Evolutionary conservation across 1,284 basidiomycete species (phyloP).

Genomic region (Moesziomyces sp.): DNA sequence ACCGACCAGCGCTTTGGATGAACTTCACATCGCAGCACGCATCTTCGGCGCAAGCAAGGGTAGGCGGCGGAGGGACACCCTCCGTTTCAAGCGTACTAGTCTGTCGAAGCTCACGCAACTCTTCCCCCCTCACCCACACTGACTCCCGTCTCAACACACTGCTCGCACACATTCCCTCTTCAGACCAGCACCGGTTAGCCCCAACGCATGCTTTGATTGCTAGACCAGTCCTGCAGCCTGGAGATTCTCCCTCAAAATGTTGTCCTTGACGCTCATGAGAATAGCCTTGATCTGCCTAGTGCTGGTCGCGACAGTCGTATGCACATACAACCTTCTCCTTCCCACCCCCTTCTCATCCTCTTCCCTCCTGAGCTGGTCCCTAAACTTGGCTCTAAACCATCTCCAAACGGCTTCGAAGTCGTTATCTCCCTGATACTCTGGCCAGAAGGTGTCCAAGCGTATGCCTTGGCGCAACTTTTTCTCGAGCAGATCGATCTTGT

Average conservation of each 20-base stretch:
- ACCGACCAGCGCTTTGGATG: too few species aligned
- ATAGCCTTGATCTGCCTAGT: slow-evolving; percentile 53
- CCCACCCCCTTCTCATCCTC: slow-evolving; percentile 10
- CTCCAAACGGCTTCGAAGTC: slow-evolving; percentile 53
- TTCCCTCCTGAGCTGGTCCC: slow-evolving; percentile 14
- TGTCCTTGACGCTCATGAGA: slow-evolving; percentile 53
- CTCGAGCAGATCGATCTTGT: slow-evolving; percentile 57
- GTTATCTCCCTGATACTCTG: slow-evolving; percentile 43
- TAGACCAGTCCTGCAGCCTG: slow-evolving; percentile 31
- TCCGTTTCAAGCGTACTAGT: too few species aligned
- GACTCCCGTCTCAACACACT: too few species aligned
- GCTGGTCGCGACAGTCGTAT: slow-evolving; percentile 54
- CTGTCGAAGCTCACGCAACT: too few species aligned
- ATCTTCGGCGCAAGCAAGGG: too few species aligned
- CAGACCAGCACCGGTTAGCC: too few species aligned
- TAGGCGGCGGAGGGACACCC: too few species aligned
- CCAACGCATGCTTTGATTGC: too few species aligned
- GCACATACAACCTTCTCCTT: slow-evolving; percentile 49
- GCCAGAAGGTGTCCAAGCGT: slow-evolving; percentile 20
- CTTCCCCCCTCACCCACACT: too few species aligned
- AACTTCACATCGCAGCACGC: too few species aligned
- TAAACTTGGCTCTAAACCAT: slow-evolving; percentile 46
- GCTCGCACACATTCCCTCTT: too few species aligned
- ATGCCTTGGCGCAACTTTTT: slow-evolving; percentile 33
- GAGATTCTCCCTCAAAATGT: slow-evolving; percentile 42